Evolutionary conservation across 345 rosid genomes (phyloP), one percentile per base, ranked within the genome.

Genomic region (Hibiscus mutabilis): DNA sequence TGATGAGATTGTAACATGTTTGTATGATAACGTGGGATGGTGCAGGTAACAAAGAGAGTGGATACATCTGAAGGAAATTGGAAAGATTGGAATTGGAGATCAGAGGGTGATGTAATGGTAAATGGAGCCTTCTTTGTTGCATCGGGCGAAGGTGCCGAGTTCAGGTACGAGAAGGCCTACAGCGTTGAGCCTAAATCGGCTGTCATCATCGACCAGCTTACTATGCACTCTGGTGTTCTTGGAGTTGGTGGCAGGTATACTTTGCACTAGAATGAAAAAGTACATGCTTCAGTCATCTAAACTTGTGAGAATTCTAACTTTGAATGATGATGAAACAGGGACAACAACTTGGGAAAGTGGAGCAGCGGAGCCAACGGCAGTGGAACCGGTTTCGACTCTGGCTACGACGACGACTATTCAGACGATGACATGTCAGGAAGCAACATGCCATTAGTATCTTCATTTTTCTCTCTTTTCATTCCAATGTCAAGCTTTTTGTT

Each of bases 31-130:
- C 42, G 10, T 37, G 42, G 42, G 42, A 7, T 6, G 71, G 57
- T 22, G 79, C 82, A 93, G 97, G 98, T 94, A 16, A 94, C 99
- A 0, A 95, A 95, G 78, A 75, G 99, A 74, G 90, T 95, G 66
- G 96, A 95, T 21, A 89, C 99, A 6, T 82, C 60, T 1, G 91
- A 86, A 2, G 89, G 81, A 0, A 76, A 87, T 0, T 95, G 99
- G 99, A 90, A 60, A 55, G 89, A 71, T 5, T 95, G 99, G 99
- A 90, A 91, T 37, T 94, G 98, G 98, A 84, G 96, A 79, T 94
- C 98, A 2, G 97, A 91, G 56, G 97, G 97, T 31, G 99, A 95
- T 69, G 52, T 86, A 14, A 0, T 95, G 92, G 99, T 89, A 16
- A 95, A 95, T 19, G 99, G 97, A 22, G 99, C 99, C 2, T 92